Evolutionary conservation across 1,139 yeast species (phyloP), one percentile per base, ranked within the genome.

Genomic region (Sugiyamaella castrensis): DNA sequence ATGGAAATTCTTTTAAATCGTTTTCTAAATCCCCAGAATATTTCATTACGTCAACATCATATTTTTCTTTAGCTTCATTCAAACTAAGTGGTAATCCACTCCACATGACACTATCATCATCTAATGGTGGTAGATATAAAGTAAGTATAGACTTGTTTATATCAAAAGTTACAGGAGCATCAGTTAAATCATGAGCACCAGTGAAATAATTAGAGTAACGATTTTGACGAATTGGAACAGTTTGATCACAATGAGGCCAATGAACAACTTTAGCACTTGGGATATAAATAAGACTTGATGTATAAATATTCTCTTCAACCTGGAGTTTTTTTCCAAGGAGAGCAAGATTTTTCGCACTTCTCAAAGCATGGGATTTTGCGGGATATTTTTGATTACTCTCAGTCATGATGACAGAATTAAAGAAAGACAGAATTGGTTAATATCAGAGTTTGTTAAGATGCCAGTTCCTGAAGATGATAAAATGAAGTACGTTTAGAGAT

Each of bases 21-120:
- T 54, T 52, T 19, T 65, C 69, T 51, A 83, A 63, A 7, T 79
- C 81, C 12, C 69, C 64, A 9, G 75, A 78, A 61, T 84, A 86
- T 56, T 79, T 70, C 49, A 91, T 95, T 37, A 79, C 83, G 66
- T 92, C 98, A 32, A 87, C 91, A 58, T 91, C 96, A 60, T 71
- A 92, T 54, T 73, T 75, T 15, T 70, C 64, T 43, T 67, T 52
- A 0, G 97, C 96, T 19, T 84, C 81, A 46, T 83, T 81, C n/a
- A 74, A 60, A 36, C 80, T 71, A 47, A 87, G 57, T 1, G 98
- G 98, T 68, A 84, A 65, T 0, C 98, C 98, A 50, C 94, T 83
- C 98, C 98, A 92, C 91, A 92, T 86, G 43, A 92, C 87, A 64
- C 87, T 96, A 41, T 92, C 98, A 46, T 78, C 71, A 64, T 89